These are phyloP conservation scores for Seiridium cupressi DNA, from an alignment of 2,329 filamentous ascomycete genomes.

Conservation along the genomic window DNA sequence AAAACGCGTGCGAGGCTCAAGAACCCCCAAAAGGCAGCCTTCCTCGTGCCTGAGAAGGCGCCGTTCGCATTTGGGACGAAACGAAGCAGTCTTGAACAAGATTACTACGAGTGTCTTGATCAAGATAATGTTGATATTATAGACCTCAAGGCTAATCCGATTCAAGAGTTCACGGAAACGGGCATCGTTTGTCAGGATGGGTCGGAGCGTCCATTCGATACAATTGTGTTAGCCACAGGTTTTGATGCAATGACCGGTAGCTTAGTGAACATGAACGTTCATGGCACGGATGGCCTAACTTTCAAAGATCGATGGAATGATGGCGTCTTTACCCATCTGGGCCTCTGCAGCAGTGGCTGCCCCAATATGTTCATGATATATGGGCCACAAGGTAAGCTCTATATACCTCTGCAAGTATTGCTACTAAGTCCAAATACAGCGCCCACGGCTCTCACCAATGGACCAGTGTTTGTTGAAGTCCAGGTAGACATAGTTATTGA, in stretches of 20 bases:
- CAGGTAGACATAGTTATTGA: neutral
- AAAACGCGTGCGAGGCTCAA: neutral
- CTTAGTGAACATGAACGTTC: neutral
- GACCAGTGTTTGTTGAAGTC: neutral
- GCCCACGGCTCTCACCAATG: neutral
- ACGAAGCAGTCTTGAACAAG: neutral
- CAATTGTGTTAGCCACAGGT: neutral
- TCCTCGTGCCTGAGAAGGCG: neutral
- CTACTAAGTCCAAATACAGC: neutral
- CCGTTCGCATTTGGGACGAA: neutral
- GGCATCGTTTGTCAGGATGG: neutral
- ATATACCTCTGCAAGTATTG: neutral
- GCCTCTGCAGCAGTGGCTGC: neutral
- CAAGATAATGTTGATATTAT: constrained; percentile 1
- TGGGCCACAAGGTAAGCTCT: neutral
- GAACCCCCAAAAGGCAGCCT: neutral
- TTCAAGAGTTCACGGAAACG: neutral
- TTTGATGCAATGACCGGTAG: neutral
- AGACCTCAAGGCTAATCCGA: neutral
- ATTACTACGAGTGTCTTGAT: constrained; percentile 3
- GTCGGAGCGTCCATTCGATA: neutral
- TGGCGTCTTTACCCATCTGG: neutral
- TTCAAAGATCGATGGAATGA: neutral
- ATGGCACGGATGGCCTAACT: neutral
- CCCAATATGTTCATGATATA: neutral